Percentiles rank a stretch among this genome's conserved stretches.
These are phyloP conservation scores for Cupressus sempervirens DNA, from an alignment of 75 land plant species.

Conservation along the genomic window DNA sequence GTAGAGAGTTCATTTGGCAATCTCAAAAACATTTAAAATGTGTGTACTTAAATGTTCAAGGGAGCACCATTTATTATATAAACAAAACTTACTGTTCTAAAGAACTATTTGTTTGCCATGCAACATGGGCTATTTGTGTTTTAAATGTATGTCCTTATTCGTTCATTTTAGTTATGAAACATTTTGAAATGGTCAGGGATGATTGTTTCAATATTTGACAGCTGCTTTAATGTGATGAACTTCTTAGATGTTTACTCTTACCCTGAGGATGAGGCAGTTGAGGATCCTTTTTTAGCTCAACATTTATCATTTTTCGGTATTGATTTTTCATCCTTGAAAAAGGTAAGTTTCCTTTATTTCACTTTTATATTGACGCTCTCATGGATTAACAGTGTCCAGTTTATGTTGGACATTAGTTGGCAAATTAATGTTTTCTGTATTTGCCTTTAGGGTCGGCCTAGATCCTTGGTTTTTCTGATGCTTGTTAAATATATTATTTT, in stretches of 20 bases:
- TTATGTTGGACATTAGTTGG: no score
- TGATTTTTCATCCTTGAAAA: conserved; percentile 88
- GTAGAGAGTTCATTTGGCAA: background rate
- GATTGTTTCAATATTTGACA: conserved; percentile 9
- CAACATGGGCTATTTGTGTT: background rate
- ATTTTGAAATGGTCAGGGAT: background rate
- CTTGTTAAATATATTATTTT: no score
- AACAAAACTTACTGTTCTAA: background rate
- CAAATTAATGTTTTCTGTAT: no score
- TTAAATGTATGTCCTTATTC: background rate
- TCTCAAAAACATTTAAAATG: background rate
- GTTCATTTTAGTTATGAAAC: background rate
- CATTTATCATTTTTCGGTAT: conserved; percentile 96
- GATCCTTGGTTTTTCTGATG: no score
- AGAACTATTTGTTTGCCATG: background rate
- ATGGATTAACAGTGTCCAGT: no score
- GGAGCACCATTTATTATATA: background rate
- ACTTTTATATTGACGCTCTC: no score
- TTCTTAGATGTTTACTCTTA: conserved; percentile 95
- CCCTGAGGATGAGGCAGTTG: conserved; percentile 91
- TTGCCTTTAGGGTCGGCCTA: no score
- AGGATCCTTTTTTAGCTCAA: conserved; percentile 89
- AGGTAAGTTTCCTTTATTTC: conserved; percentile 27
- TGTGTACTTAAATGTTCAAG: background rate
- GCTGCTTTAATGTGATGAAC: conserved; percentile 25